Evolutionary conservation across 164 flowering plant genomes (phyloP), one percentile per base, ranked within the genome.

Genomic region (Nelumbo lutea): DNA sequence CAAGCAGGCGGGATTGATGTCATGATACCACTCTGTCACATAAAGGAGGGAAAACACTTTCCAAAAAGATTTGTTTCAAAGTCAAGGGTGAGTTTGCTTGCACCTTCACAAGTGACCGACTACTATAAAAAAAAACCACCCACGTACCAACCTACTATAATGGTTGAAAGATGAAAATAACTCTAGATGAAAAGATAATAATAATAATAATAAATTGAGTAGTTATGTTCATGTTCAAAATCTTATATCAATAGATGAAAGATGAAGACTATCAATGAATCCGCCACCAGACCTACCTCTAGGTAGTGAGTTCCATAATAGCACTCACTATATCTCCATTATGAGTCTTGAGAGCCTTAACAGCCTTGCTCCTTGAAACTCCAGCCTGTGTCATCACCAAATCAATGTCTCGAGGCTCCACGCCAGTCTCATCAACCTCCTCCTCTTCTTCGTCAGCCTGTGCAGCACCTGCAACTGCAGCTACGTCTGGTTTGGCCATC

Each of bases 361-460:
- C 90, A 43, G 98, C 97, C 86, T 89, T 93, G 73, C 72, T 58
- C 78, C 82, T 84, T 0, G 96, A 84, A 9, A 93, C 98, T 1
- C 98, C 88, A 2, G 98, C 96, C 69, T 90, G 98, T 1, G 95
- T 88, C 98, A 86, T 88, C 53, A 92, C 95, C 79, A 92, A 65
- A 10, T 92, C 98, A 81, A 93, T 84, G 79, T 93, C 96, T 13
- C 87, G 80, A 64, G 89, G 75, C 82, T 87, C 91, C 59, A 90
- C 90, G 1, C 92, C 97, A 8, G 89, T 83, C 48, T 89, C 97
- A 68, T 93, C 98, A 65, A 93, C 68, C 74, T 85, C 98, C 61
- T 85, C 94, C 65, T 89, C 96, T 68, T 86, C 98, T 70, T 92
- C 92, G 11, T 86, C 94, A 4, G 75, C 83, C 42, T 68, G 83